Evolutionary conservation across 1,284 basidiomycete genomes (phyloP), one percentile per base, ranked within the genome.

Genomic region (Ceratobasidium sp.): DNA sequence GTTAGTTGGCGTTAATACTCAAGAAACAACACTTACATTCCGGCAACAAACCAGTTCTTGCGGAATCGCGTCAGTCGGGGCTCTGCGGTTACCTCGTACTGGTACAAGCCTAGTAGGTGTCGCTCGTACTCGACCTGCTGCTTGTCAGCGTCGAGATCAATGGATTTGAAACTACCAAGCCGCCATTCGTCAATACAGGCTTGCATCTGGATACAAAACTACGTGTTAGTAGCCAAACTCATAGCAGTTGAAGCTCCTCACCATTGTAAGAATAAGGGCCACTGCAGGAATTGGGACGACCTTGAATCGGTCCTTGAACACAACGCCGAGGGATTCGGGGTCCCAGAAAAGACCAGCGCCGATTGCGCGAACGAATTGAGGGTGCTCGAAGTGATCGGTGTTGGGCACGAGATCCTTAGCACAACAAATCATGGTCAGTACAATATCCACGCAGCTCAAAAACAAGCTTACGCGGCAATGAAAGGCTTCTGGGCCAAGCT

Each of bases 321-420:
- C 18, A 2, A 41, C 35, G n/a, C 63, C 63, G 9, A 66, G 8
- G 28, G 63, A 32, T 2, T 66, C 63, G 16, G 63, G 32, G 14
- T 41, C 47, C 44, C 32, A 41, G n/a, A 66, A 66, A 11, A 35
- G 41, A 11, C 46, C 63, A 7, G 35, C 63, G 23, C 44, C 63
- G 41, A 66, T 66, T 23, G 23, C 44, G 14, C 47, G 14, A 9
- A 32, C 14, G 49, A 66, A 14, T 13, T 30, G n/a, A 5, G 63
- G 63, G 49, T 66, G 46, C n/a, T 66, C 63, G 30, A 49, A 66
- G 9, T 46, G 28, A 32, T 66, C n/a, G 11, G 28, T 66, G 32
- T 66, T 32, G n/a, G 8, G 8, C 8, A 23, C 47, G 52, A 52
- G 63, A 16, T 41, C 32, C 63, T 66, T 9, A 57, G n/a, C n/a